Evolutionary conservation across 2,329 filamentous ascomycete genomes (phyloP), one percentile per base, ranked within the genome.

Genomic region (Mollisiaceae sp.): DNA sequence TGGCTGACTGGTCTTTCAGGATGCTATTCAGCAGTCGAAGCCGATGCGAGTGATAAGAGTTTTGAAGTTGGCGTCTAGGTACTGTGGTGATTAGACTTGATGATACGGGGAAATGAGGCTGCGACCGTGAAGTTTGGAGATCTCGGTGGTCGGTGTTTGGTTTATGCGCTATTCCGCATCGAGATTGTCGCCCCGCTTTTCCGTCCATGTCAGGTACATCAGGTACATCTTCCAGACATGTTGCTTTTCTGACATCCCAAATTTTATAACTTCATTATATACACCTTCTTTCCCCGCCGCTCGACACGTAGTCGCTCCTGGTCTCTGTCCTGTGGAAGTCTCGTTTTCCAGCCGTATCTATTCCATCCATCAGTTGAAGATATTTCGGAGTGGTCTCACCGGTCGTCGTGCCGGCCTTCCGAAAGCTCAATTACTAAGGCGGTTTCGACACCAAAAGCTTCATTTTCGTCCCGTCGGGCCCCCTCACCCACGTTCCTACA

Each of bases 191-290:
- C 45, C 45, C 4, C n/a, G 6, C 4, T 14, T 50, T n/a, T 22
- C 45, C n/a, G 45, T n/a, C 45, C 45, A 20, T 22, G 45, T 22
- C 45, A 50, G 45, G 45, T 50, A 50, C 45, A 32, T 32, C 45
- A 24, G 45, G 9, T 20, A 22, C 45, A 50, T n/a, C n/a, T 50
- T 22, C 20, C 4, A 5, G n/a, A 22, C 45, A 43, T 50, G 8
- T 22, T 50, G 18, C 20, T 50, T 50, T 24, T 50, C 8, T 11
- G 6, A 20, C 45, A n/a, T 20, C 18, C 18, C 1, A 24, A 50
- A 43, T 18, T 43, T 50, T 50, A 5, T 50, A 24, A 50, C 12
- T 9, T 22, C 45, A 50, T 24, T 22, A 22, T 50, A 50, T 50
- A 22, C 20, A 20, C 12, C n/a, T 14, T 24, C n/a, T 45, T 45